Percentiles rank a stretch among this genome's conserved stretches.
Conservation (phyloP, 305 asterid genomes). For the Ilex paraguariensis region DNA sequence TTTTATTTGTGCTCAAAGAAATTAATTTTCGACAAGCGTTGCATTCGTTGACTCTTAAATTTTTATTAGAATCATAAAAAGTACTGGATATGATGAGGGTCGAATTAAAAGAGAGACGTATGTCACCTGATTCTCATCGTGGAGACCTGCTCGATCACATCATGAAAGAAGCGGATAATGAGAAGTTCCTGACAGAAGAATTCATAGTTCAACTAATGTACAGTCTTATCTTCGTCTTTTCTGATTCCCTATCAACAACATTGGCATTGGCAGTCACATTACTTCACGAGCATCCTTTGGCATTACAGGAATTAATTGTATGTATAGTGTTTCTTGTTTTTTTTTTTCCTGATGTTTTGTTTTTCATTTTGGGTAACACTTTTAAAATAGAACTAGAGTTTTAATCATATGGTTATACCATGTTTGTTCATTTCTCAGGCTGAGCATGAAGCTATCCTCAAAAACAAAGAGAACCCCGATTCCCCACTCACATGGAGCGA, state of each 20-base stretch:
- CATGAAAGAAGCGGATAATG: constrained; percentile 5
- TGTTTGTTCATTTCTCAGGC: background rate
- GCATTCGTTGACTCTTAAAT: background rate
- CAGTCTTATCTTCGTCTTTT: background rate
- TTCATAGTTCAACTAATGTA: constrained; percentile 1
- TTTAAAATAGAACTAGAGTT: too few species aligned
- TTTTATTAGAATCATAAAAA: background rate
- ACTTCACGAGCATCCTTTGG: constrained; percentile 1
- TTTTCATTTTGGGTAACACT: too few species aligned
- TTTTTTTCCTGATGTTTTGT: too few species aligned
- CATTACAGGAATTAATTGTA: background rate
- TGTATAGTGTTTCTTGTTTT: background rate
- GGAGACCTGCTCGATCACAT: constrained; percentile 10
- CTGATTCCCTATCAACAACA: constrained; percentile 1
- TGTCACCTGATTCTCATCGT: background rate
- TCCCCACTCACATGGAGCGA: constrained; percentile 8
- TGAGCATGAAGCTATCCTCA: constrained; percentile 7
- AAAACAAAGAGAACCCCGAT: background rate
- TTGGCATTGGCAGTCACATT: background rate
- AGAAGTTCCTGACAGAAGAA: constrained; percentile 10
- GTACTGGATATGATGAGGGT: background rate
- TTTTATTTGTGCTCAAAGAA: too few species aligned
- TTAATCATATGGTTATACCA: background rate
- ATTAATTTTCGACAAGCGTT: too few species aligned
- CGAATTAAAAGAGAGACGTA: background rate